Evolutionary conservation across 305 asterid species (phyloP), one percentile per base, ranked within the genome.

Genomic region (Fraxinus velutina): DNA sequence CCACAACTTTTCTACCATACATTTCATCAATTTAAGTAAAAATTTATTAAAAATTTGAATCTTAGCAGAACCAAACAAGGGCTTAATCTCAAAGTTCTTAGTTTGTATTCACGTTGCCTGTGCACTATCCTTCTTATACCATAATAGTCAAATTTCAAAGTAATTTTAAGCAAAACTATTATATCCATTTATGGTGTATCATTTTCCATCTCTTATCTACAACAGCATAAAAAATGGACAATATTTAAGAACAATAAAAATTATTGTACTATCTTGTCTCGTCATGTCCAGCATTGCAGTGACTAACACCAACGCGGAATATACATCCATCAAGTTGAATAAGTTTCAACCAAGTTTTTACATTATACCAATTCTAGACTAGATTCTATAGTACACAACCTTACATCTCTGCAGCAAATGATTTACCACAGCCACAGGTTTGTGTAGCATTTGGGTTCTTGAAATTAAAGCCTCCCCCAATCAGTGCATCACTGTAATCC

Each of bases 371-470:
- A 27, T 78, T 81, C 81, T 78, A 82, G 47, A 82, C 76, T 34
- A 33, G 30, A 17, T 13, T 34, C 29, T 42, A n/a, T 33, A 2
- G 2, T 6, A 76, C 19, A 19, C 74, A 75, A 55, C 64, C 29
- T 77, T 90, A 92, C 97, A 93, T 92, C 86, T 91, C 95, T 0
- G 99, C 97, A 73, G 92, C 86, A 82, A 95, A 95, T 37, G 99
- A 95, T 88, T 93, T 95, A 34, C 98, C 98, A 84, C 98, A 95
- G 30, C 99, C 98, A 70, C 99, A 95, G 1, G 97, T 95, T 82
- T 92, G 98, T n/a, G 97, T 92, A 47, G 98, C 98, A 77, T 95
- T 95, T 55, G 98, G 98, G 78, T 95, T 95, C 89, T 87, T 92
- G 92, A 93, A 95, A 85, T 93, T 92, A 85, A 93, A 95, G 17